Evolutionary conservation across 1,284 basidiomycete genomes (phyloP).

Genomic region (Cryptococcus jaspeensis): DNA sequence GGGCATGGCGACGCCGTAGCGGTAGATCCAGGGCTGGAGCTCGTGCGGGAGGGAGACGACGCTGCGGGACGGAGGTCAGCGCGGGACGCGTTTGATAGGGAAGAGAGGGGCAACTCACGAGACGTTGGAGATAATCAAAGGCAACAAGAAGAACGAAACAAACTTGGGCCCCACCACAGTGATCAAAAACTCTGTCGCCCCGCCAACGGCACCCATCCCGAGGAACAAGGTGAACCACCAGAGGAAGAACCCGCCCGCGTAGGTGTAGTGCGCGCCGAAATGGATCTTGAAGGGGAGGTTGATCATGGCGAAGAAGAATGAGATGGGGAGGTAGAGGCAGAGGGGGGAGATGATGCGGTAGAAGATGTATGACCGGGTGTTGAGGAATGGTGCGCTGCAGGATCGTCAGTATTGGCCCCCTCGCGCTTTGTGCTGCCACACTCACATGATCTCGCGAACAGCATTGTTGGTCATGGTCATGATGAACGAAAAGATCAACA

Average conservation of each 20-base stretch:
- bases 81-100: neutral
- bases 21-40: conserved; percentile 65
- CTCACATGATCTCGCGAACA: conserved; percentile 51
- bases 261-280: conserved; percentile 49
- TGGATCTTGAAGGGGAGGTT: conserved; percentile 63
- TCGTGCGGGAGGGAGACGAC: conserved; percentile 63
- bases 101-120: conserved; percentile 45
- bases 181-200: conserved; percentile 60
- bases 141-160: conserved; percentile 46
- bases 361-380: conserved; percentile 58
- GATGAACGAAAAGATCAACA: conserved; percentile 57
- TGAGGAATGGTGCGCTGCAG: conserved; percentile 53
- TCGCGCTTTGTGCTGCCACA: neutral
- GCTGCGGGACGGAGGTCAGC: conserved; percentile 6
- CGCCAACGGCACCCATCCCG: conserved; percentile 47
- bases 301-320: conserved; percentile 65
- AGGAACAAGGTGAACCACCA: conserved; percentile 73
- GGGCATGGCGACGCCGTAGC: conserved; percentile 59
- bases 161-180: conserved; percentile 48
- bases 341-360: conserved; percentile 61
- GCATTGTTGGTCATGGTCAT: conserved; percentile 54
- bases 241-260: conserved; percentile 63
- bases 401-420: neutral
- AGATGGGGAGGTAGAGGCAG: conserved; percentile 61
- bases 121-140: conserved; percentile 66